Conservation (phyloP, 148 eudicot species). For the Drosera capensis region DNA sequence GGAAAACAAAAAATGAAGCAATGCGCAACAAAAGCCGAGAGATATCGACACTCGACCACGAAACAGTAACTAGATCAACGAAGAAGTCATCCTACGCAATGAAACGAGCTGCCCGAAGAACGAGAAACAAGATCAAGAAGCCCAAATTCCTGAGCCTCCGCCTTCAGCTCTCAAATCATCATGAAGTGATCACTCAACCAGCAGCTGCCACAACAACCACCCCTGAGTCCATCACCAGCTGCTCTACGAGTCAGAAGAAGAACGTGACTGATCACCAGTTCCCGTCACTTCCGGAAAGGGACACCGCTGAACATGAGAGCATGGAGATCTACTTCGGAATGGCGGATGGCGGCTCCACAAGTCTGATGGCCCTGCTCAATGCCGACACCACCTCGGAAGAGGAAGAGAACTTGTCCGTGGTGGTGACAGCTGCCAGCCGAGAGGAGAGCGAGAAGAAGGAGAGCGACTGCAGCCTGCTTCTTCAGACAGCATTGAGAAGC, state of each 20-base stretch:
- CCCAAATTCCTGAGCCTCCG: slow-evolving; percentile 1
- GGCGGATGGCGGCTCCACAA: neutral
- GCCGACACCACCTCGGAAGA: neutral
- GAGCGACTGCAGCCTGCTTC: neutral
- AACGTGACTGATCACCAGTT: neutral
- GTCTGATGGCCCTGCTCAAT: neutral
- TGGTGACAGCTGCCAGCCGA: neutral
- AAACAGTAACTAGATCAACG: neutral
- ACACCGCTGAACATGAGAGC: neutral
- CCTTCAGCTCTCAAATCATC: neutral
- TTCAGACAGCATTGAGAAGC: neutral
- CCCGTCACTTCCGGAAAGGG: neutral
- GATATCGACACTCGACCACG: neutral
- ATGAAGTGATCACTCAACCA: too few species aligned
- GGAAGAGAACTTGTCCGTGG: neutral
- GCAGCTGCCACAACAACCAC: neutral
- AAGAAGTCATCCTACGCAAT: neutral
- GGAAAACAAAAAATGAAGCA: too few species aligned
- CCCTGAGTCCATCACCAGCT: neutral
- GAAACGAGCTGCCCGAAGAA: neutral
- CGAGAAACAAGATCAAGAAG: neutral
- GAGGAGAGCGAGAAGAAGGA: neutral
- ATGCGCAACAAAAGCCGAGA: neutral
- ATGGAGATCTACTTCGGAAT: neutral
- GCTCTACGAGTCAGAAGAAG: neutral